phyloP scores from a whole-genome alignment of 148 eudicot species.

The Drosera capensis region DNA sequence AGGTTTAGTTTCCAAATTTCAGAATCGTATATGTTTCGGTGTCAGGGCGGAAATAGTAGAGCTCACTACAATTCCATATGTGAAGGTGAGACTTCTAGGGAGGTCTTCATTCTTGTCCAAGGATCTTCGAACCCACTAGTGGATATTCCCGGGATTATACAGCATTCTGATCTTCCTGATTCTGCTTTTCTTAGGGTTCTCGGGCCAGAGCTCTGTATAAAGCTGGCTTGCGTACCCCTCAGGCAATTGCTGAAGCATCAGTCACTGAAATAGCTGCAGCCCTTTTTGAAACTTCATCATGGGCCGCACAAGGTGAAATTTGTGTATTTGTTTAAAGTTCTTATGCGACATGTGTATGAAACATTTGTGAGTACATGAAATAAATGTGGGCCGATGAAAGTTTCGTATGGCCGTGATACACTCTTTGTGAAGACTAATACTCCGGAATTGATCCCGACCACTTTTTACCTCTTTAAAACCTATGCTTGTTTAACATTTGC shows the following conservation, averaged over 20 bases:
- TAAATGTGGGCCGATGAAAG: too few relatives aligned
- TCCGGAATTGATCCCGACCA: too few relatives aligned
- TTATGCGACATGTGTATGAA: background rate
- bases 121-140: too few relatives aligned
- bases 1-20: conserved; percentile 83
- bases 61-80: conserved; percentile 79
- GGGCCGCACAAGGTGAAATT: conserved; percentile 62
- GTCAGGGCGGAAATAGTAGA: conserved; percentile 97
- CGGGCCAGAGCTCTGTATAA: conserved; percentile 92
- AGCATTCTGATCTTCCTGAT: background rate
- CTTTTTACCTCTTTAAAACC: too few relatives aligned
- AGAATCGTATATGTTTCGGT: conserved; percentile 92
- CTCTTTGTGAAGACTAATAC: too few relatives aligned
- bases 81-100: conserved; percentile 48
- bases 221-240: conserved; percentile 89
- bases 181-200: conserved; percentile 46
- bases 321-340: conserved; percentile 1
- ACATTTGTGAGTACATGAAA: too few relatives aligned
- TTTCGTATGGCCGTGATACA: too few relatives aligned
- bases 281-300: conserved; percentile 80
- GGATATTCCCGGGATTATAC: too few relatives aligned
- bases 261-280: conserved; percentile 73
- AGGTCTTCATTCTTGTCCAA: too few relatives aligned
- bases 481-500: too few relatives aligned
- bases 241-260: conserved; percentile 87